Evolutionary conservation across 371 early-diverging fungal genomes (phyloP), one percentile per base, ranked within the genome.

Genomic region (Funneliformis caledonium): DNA sequence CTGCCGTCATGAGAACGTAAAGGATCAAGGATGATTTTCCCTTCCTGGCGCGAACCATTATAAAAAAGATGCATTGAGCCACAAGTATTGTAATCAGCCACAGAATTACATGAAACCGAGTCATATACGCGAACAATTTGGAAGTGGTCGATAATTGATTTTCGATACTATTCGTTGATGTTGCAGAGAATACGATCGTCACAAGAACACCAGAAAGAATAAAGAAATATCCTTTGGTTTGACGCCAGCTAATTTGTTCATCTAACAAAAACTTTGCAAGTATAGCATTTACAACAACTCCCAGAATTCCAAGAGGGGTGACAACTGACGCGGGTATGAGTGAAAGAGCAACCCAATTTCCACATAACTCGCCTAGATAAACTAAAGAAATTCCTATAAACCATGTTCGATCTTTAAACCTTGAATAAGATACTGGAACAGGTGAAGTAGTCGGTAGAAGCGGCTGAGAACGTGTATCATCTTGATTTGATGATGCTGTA

Each of bases 331-430:
- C 72, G 42, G 80, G 80, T 19, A 72, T 79, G 2, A 82, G 43
- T 61, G 68, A 47, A n/a, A 82, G 80, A 47, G 82, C 82, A n/a
- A 82, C 72, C 82, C 82, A 82, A 59, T 82, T 82, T 43, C 82
- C 82, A 22, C 78, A 67, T 22, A 69, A 42, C 42, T 82, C 82
- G 19, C 82, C 82, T n/a, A 72, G 59, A 47, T 79, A 82, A 4
- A 70, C 79, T 11, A 59, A 47, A 12, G 72, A 37, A 45, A 82
- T 69, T 26, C 82, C 82, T 19, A 61, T 47, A 59, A 67, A 72
- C 82, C 82, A 82, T 42, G 68, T 43, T 22, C 52, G 45, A 56
- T 82, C 82, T 69, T 47, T 72, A 16, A 82, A 72, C 12, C 82
- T 81, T 45, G 80, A 79, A 62, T 82, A 82, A 16, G 82, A n/a